Evolutionary conservation across 306 rosid species (phyloP).

Genomic region (Malus asiatica): DNA sequence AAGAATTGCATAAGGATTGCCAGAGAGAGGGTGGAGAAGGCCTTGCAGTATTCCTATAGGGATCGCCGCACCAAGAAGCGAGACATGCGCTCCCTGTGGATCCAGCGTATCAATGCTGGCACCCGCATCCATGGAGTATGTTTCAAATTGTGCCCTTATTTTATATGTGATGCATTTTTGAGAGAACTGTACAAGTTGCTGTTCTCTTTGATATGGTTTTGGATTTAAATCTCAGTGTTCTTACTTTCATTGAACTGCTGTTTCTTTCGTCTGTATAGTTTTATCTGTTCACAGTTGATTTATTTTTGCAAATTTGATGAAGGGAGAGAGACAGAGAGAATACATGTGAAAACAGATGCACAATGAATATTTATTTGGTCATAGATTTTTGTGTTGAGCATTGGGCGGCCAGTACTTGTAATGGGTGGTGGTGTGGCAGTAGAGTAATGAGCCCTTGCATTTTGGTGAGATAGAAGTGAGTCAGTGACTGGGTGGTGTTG

Average conservation of each 20-base stretch:
- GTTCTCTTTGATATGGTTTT: neutral
- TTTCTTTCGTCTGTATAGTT: neutral
- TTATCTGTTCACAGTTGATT: neutral
- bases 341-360: neutral
- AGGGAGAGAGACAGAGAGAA: neutral
- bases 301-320: neutral
- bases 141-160: neutral
- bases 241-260: neutral
- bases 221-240: neutral
- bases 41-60: constrained; percentile 91
- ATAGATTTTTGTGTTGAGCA: neutral
- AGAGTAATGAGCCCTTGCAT: neutral
- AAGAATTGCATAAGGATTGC: constrained; percentile 94
- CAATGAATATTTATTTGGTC: neutral
- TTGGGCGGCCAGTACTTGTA: neutral
- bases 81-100: constrained; percentile 97
- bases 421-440: neutral
- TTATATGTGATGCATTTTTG: neutral
- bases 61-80: constrained; percentile 96
- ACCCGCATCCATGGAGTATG: constrained; percentile 85
- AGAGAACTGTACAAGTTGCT: neutral
- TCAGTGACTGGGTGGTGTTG: too few relatives aligned
- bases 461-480: neutral
- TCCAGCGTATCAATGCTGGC: constrained; percentile 89
- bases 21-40: constrained; percentile 96